Base-by-base conservation (phyloP, 306 rosid genomes). In the Medicago ruthenica region DNA sequence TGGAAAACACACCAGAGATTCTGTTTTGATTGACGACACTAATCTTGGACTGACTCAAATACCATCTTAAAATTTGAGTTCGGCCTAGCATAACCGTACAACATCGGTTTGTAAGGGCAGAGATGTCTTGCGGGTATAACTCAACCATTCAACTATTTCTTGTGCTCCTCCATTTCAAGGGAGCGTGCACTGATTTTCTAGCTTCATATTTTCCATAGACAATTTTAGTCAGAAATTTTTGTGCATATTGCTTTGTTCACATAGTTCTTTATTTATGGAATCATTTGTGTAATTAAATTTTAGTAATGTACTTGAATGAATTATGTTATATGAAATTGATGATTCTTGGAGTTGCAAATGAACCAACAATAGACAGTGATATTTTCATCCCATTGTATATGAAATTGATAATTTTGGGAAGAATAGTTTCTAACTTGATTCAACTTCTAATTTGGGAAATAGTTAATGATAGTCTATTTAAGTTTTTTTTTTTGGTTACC, bases 301-400 rank as follows among this genome's bases (percentile, higher is more conserved):
- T 21, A 18, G 54, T 21, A 47, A 17, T 27, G 37, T 34, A 34
- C 37, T 34, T 34, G 37, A 34, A 34, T 2, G 37, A 34, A 34
- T 34, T 34, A 34, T 34, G 63, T 27, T 57, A 31, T 14, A 57
- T 69, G 67, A 55, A 61, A 60, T 70, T 31, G 45, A 70, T 45
- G 47, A 47, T 70, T 76, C 70, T 61, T 76, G 80, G 68, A 31
- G 18, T 51, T 73, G 40, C 79, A 18, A 57, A 27, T 27, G 31
- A 27, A 27, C 31, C 31, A 27, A 27, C 31, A 27, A 27, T 27
- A 27, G 31, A 27, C 0, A 27, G 31, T 34, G 7, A 34, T 34
- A 34, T 0, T 5, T 34, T 34, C 37, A 34, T 34, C 37, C 1
- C 37, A 34, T 5, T 34, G 37, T 5, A 34, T 31, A 5, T 31